Conservation (phyloP, 768 basidiomycete genomes). For the Nidularia sp. region DNA sequence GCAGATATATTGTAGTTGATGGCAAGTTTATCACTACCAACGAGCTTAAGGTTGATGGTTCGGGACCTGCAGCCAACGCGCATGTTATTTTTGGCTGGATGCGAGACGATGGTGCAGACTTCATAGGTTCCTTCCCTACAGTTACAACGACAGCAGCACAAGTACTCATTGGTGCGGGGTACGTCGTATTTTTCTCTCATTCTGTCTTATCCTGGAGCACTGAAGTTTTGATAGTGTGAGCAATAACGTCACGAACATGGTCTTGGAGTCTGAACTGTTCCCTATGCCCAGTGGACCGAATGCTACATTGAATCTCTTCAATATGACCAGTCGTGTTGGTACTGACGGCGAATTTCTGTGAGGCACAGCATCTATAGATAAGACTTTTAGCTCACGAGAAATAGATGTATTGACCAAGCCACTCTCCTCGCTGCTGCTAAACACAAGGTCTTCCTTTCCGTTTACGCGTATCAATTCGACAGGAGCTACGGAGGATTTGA, state of each 20-base stretch:
- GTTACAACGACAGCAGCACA: slow-evolving; percentile 8
- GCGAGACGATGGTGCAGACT: slow-evolving; percentile 46
- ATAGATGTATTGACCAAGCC: slow-evolving; percentile 40
- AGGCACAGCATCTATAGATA: background rate
- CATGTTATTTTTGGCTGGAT: slow-evolving; percentile 48
- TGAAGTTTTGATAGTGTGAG: background rate
- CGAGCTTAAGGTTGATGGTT: slow-evolving; percentile 33
- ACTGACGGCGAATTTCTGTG: slow-evolving; percentile 42
- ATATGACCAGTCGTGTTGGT: slow-evolving; percentile 37
- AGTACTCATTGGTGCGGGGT: slow-evolving; percentile 14
- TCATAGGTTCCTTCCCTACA: slow-evolving; percentile 27
- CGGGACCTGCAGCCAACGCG: slow-evolving; percentile 34
- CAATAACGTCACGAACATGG: slow-evolving; percentile 7
- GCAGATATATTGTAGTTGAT: slow-evolving; percentile 39
- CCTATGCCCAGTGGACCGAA: slow-evolving; percentile 30
- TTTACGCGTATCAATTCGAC: slow-evolving; percentile 46
- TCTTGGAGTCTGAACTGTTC: slow-evolving; percentile 27
- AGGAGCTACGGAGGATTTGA: slow-evolving; percentile 40
- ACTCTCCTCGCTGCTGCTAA: slow-evolving; percentile 38
- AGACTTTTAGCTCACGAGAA: background rate
- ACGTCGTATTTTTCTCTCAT: slow-evolving; percentile 8
- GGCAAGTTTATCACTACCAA: slow-evolving; percentile 37
- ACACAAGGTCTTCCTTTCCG: slow-evolving; percentile 34
- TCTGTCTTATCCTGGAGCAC: background rate
- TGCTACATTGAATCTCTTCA: slow-evolving; percentile 36